Base-by-base conservation (phyloP, 257 asterid species). In the Craterostigma plantagineum region DNA sequence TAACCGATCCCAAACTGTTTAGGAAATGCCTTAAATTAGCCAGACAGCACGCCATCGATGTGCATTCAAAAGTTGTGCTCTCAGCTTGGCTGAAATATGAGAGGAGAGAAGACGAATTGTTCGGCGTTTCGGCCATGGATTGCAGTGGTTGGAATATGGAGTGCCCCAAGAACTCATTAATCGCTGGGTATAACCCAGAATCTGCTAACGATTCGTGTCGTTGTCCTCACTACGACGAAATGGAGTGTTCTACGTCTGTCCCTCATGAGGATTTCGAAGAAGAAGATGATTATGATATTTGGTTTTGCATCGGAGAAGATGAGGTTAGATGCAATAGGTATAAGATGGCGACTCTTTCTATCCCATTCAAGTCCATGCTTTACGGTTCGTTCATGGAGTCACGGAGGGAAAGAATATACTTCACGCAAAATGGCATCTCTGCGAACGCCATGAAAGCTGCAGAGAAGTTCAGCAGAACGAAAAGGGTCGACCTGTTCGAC, bases 1-100 rank as follows among this genome's bases (percentile, higher is more conserved):
- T 74, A 14, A 53, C 85, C n/a, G 95, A 87, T 51, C 92, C 93
- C 0, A 87, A 76, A 58, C 60, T 82, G 77, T 87, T 82, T 55
- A 62, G 93, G 73, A 70, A 73, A 64, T 70, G 86, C 63, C 83
- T 87, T 33, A 59, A 74, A 30, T 74, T 75, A 0, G 95, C 95
- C 45, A 72, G 95, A 73, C 64, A 70, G 44, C 90, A 79, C 14
- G 85, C 92, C 0, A 66, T 75, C 46, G 98, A 87, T 50, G 93
- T 83, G 61, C 98, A 87, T 64, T 68, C 77, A 2, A 87, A 87
- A 69, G 72, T 79, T 57, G 92, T 87, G 2, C 70, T 87, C 7
- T 76, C 95, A 0, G 70, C 95, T 11, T 87, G 98, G 98, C 55
- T 87, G 69, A 79, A 93, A 67, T 79, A 45, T 48, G 93, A 83